phyloP scores from a whole-genome alignment of 2,329 filamentous ascomycete species.

The Hypomyces perniciosus region DNA sequence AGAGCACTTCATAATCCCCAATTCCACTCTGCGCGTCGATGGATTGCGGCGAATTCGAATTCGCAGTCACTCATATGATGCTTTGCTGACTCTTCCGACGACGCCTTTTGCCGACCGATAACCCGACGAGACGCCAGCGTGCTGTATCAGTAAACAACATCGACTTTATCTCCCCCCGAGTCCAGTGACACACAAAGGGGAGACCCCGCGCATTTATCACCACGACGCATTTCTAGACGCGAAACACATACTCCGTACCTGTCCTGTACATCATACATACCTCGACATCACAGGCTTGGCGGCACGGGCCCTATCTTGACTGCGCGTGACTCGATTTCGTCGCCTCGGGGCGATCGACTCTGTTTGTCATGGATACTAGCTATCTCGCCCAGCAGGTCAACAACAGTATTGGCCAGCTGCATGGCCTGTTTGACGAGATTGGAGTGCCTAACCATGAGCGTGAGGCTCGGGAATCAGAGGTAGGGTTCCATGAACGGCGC shows the following conservation, averaged over 20 bases:
- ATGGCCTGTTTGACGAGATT: constrained; percentile 95
- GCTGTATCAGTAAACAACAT: constrained; percentile 5
- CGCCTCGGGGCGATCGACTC: constrained; percentile 6
- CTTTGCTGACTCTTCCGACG: neutral
- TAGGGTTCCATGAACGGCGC: constrained; percentile 30
- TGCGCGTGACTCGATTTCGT: neutral
- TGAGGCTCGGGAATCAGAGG: constrained; percentile 83
- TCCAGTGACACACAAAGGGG: neutral
- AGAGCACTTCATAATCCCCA: constrained; percentile 1
- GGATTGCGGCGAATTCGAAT: neutral
- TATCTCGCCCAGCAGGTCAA: constrained; percentile 94
- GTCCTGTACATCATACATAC: neutral
- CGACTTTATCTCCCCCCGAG: neutral
- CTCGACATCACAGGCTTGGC: constrained; percentile 5
- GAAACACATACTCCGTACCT: neutral
- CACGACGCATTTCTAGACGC: neutral
- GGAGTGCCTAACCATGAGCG: constrained; percentile 91
- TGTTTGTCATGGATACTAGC: constrained; percentile 69
- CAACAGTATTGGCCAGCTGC: constrained; percentile 85
- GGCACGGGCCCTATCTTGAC: constrained; percentile 15
- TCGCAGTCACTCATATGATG: neutral
- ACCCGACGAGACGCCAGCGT: neutral
- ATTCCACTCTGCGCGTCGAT: neutral
- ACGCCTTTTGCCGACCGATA: neutral
- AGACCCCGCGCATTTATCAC: constrained; percentile 3